phyloP scores from a whole-genome alignment of 2,329 filamentous ascomycete species.

The Talaromyces albobiverticillius region DNA sequence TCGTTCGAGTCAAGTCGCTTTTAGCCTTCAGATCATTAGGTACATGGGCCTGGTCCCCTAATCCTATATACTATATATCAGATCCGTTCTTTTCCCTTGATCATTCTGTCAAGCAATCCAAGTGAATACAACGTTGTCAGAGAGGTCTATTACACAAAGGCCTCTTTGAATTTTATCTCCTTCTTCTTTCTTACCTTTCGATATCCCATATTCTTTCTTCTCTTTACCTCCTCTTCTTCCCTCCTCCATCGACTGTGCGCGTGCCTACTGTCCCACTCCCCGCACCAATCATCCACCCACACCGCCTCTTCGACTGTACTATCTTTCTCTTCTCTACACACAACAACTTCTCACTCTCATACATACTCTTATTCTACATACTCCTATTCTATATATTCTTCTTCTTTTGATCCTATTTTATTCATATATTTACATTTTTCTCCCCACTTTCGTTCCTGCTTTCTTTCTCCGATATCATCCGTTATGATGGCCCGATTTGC shows the following conservation, averaged over 20 bases:
- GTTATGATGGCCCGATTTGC: conserved; percentile 42
- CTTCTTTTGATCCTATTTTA: not conserved
- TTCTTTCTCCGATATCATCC: conserved; percentile 11
- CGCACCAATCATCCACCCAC: conserved; percentile 15
- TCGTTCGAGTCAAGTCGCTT: conserved; percentile 3
- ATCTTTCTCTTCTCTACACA: conserved; percentile 9
- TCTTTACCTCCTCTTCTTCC: conserved; percentile 5
- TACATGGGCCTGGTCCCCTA: not conserved
- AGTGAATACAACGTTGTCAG: not conserved
- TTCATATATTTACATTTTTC: conserved; percentile 13
- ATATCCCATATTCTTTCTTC: not conserved
- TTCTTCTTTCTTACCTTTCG: not conserved
- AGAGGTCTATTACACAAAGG: not conserved
- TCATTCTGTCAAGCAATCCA: not conserved
- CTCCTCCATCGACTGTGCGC: not conserved
- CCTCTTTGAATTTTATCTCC: conserved; percentile 7
- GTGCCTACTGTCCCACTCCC: conserved; percentile 15
- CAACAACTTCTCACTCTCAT: not conserved
- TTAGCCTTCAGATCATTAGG: conserved; percentile 4
- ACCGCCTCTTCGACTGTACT: conserved; percentile 13
- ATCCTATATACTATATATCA: conserved; percentile 10
- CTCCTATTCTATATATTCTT: not conserved
- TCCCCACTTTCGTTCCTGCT: conserved; percentile 1
- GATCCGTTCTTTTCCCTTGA: conserved; percentile 15
- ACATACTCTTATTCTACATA: conserved; percentile 2